Conservation (phyloP, 2,329 filamentous ascomycete species). For the Fonsecaea monophora region DNA sequence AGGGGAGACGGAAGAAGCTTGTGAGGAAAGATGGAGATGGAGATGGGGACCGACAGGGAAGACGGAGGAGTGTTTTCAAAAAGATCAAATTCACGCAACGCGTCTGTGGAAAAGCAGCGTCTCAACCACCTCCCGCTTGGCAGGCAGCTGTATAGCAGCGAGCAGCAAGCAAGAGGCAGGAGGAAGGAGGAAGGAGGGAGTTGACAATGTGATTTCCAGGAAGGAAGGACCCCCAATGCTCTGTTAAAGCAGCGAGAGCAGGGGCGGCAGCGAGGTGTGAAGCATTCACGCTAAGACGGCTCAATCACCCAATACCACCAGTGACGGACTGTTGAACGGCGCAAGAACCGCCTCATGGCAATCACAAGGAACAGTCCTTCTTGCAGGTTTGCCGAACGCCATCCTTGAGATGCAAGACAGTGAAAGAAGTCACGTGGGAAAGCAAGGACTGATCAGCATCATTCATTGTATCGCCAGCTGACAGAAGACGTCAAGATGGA, state of each 20-base stretch:
- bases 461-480: not conserved
- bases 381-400: not conserved
- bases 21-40: not conserved
- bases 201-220: not conserved
- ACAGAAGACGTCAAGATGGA: not conserved
- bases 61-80: not conserved
- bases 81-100: not conserved
- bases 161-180: not conserved
- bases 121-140: not conserved
- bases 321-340: not conserved
- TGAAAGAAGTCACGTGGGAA: not conserved
- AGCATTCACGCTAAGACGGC: not conserved
- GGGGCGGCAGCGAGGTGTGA: conserved; percentile 2
- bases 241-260: not conserved
- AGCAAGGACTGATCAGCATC: not conserved
- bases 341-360: not conserved
- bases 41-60: not conserved
- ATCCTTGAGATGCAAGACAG: not conserved
- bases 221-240: not conserved
- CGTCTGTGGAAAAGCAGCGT: not conserved
- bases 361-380: not conserved
- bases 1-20: not conserved
- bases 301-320: not conserved
- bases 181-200: not conserved
- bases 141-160: not conserved